Evolutionary conservation across 75 land plant species (phyloP), one percentile per base, ranked within the genome.

Genomic region (Picea glauca): DNA sequence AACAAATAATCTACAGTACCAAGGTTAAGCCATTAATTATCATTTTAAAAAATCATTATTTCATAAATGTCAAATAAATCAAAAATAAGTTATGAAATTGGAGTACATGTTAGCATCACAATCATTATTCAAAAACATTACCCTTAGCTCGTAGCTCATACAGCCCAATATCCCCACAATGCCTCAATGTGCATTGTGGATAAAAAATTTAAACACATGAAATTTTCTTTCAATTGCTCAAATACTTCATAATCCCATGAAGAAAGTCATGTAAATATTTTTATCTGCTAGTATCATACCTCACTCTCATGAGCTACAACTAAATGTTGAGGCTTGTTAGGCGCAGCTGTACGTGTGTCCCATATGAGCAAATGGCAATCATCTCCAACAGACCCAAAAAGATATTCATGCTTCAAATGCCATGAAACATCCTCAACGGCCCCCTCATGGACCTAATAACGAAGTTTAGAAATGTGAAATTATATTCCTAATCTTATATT

Each of bases 331-430:
- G 98, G 91, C 74, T 83, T 87, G 14, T 84, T 79, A 12, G 58
- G 35, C 12, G 65, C 57, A 46, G 80, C 78, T 13, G 87, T 62
- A 38, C 99, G 92, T 58, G 90, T 77, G 72, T 96, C 99, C 99
- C 99, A 96, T 20, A 96, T 92, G 68, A 94, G 85, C 78, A 96
- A 77, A 20, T 72, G 77, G 18, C 84, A 64, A 86, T 96, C 99
- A 86, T 96, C 99, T 7, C 98, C 94, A 32, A 92, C 98, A 20
- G 99, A 96, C 0, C 99, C 99, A 86, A 96, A 96, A n/a, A 94
- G 58, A 74, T 89, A 80, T 64, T 93, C 98, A 87, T 94, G 83
- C 81, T 81, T 89, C 63, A 72, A 70, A 78, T 94, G 98, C 99
- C 99, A 96, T 14, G 94, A 89, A 23, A 96, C 99, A 85, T 96